These are phyloP conservation scores for Auricularia cornea DNA, from an alignment of 768 basidiomycete genomes.

Conservation along the genomic window DNA sequence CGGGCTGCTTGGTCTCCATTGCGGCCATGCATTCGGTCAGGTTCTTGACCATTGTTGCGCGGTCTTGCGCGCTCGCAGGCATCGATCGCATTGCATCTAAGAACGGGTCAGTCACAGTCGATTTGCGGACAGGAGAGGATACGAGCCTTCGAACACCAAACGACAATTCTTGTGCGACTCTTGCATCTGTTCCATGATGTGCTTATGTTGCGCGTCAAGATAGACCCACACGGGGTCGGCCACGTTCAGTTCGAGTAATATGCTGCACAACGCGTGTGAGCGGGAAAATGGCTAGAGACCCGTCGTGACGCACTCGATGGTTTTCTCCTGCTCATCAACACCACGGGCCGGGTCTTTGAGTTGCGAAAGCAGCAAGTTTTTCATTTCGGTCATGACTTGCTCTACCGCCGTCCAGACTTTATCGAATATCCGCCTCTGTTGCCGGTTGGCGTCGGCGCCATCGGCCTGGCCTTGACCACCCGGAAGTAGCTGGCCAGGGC, in stretches of 20 bases:
- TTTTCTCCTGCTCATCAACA: conserved; percentile 94
- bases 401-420: conserved; percentile 96
- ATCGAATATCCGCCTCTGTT: conserved; percentile 87
- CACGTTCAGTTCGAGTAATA: conserved; percentile 77
- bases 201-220: conserved; percentile 86
- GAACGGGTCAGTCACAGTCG: background rate
- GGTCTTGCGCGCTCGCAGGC: conserved; percentile 39
- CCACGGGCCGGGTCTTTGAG: conserved; percentile 71
- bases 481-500: conserved; percentile 79
- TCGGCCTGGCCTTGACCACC: conserved; percentile 39
- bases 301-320: conserved; percentile 92
- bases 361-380: conserved; percentile 62
- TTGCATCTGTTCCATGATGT: conserved; percentile 74
- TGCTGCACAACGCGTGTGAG: conserved; percentile 35
- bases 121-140: background rate
- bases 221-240: conserved; percentile 92
- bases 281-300: too few species aligned
- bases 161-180: conserved; percentile 46
- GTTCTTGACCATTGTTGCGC: conserved; percentile 32
- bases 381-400: conserved; percentile 90
- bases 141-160: conserved; percentile 43
- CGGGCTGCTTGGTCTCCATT: conserved; percentile 56
- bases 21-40: conserved; percentile 52
- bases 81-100: conserved; percentile 3
- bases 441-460: conserved; percentile 44